Conservation (phyloP, 257 asterid species). For the Solanum pennellii region DNA sequence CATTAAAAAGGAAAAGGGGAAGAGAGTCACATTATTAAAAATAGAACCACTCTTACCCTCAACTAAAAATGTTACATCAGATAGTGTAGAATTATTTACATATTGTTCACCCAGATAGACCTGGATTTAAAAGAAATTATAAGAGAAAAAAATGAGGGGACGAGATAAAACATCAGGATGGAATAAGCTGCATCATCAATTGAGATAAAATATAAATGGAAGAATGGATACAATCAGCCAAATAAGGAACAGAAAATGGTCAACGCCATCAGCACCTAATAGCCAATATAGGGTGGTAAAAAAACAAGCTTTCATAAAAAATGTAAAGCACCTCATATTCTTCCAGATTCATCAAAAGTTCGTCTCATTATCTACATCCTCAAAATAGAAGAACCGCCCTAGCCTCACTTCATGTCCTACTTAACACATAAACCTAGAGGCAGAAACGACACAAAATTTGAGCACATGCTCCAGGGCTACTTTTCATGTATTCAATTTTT, state of each 20-base stretch:
- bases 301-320: background rate
- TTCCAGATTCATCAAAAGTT: background rate
- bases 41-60: slow-evolving; percentile 50
- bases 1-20: background rate
- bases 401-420: background rate
- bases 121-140: slow-evolving; percentile 25
- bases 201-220: background rate
- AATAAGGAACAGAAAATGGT: background rate
- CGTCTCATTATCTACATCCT: background rate
- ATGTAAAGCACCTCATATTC: background rate
- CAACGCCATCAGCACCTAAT: background rate
- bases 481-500: background rate
- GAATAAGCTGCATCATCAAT: background rate
- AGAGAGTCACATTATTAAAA: background rate
- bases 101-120: slow-evolving; percentile 94
- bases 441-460: background rate
- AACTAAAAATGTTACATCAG: slow-evolving; percentile 91
- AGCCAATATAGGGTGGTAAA: background rate
- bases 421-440: background rate
- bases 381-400: background rate
- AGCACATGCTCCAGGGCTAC: background rate
- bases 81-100: slow-evolving; percentile 76
- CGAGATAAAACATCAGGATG: background rate
- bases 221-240: background rate
- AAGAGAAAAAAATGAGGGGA: background rate